phyloP scores from a whole-genome alignment of 306 rosid species.

The Cucurbita argyrosperma region DNA sequence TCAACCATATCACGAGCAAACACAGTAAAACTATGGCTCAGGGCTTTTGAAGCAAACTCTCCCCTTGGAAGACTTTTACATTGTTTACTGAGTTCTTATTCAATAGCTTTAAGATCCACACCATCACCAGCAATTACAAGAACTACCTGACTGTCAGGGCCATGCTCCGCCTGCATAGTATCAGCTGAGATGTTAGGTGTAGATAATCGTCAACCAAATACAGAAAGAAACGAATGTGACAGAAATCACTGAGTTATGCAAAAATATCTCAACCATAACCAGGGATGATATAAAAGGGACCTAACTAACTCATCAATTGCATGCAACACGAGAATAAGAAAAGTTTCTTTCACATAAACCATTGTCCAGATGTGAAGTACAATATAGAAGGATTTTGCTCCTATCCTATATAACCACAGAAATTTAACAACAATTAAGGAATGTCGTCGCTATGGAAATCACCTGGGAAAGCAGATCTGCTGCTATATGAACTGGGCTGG shows the following conservation, averaged over 20 bases:
- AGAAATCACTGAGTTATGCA: no score
- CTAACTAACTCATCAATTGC: neutral
- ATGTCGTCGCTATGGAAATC: neutral
- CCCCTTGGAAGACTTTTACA: constrained; percentile 93
- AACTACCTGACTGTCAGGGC: constrained; percentile 99
- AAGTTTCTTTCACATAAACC: neutral
- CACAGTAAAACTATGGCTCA: constrained; percentile 81
- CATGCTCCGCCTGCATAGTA: constrained; percentile 85
- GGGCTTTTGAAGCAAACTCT: constrained; percentile 72
- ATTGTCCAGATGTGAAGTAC: neutral
- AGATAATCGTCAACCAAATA: neutral
- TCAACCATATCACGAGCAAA: constrained; percentile 79
- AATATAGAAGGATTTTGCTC: neutral
- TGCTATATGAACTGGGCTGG: constrained; percentile 79
- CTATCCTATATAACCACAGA: neutral
- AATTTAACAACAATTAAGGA: neutral
- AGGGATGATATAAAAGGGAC: neutral
- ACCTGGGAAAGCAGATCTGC: constrained; percentile 99
- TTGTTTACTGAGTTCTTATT: constrained; percentile 72
- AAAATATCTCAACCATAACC: no score
- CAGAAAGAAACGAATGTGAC: no score
- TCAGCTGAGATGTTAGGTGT: neutral
- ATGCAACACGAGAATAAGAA: neutral
- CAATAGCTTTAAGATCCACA: constrained; percentile 60
- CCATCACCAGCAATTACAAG: constrained; percentile 84